A percentile compares a stretch with the other conserved stretches of the same genome.
Evolutionary conservation across 805 yeast species (phyloP).

Genomic region (Candida dajiaensis): DNA sequence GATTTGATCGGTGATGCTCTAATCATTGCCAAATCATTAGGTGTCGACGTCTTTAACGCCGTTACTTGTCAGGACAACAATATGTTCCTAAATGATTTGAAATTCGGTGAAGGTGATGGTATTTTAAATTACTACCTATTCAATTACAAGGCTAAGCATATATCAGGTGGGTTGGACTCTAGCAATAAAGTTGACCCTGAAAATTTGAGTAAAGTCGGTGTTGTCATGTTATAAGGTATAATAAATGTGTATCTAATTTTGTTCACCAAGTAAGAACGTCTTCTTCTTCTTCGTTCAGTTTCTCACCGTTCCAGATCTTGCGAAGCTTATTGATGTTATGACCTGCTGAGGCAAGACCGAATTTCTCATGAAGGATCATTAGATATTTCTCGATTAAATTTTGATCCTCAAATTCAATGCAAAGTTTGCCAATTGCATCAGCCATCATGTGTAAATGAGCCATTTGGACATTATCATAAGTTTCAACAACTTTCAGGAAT

Average conservation of each 20-base stretch:
- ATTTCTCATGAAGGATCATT: conserved; percentile 26
- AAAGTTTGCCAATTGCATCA: conserved; percentile 43
- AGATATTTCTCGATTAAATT: conserved; percentile 31
- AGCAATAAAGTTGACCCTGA: conserved; percentile 47
- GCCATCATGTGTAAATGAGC: conserved; percentile 53
- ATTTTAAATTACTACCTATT: conserved; percentile 84
- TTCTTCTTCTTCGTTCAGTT: conserved; percentile 19
- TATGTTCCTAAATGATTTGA: conserved; percentile 70
- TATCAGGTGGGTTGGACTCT: conserved; percentile 71
- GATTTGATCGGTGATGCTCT: conserved; percentile 68
- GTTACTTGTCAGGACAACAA: conserved; percentile 87
- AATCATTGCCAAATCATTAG: conserved; percentile 57
- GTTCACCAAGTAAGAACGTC: conserved; percentile 23
- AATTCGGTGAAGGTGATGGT: conserved; percentile 94
- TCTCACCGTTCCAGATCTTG: conserved; percentile 27
- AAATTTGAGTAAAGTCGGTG: conserved; percentile 79
- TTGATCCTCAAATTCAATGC: conserved; percentile 31
- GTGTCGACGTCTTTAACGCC: conserved; percentile 91
- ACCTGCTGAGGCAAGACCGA: conserved; percentile 48
- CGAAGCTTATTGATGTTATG: conserved; percentile 27
- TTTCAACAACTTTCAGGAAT: conserved; percentile 25
- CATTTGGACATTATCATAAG: conserved; percentile 27
- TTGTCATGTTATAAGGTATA: conserved; percentile 59
- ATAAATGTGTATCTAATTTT: background rate
- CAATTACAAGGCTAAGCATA: conserved; percentile 79